Evolutionary conservation across 23 red algal species (phyloP).

Genomic region (Gracilaria gracilis): DNA sequence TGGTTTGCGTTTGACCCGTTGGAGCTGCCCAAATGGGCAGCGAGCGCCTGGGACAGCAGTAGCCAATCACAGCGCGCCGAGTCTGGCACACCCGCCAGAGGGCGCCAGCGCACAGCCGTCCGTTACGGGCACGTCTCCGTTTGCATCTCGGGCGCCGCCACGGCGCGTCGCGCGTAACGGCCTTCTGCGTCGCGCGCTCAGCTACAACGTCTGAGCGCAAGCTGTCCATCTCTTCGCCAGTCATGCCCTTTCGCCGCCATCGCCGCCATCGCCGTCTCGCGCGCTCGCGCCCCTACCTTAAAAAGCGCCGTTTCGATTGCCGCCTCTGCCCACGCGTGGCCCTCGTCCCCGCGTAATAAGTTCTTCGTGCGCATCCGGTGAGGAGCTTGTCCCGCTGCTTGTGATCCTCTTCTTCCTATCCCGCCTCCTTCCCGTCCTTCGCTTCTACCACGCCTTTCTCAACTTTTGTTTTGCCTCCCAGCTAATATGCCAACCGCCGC

Average conservation of each 20-base stretch:
- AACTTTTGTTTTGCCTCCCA: neutral
- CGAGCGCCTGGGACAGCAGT: neutral
- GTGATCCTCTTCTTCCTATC: conserved; percentile 8
- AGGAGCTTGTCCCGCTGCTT: conserved; percentile 44
- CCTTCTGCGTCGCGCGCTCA: neutral
- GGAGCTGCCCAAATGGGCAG: too few relatives aligned
- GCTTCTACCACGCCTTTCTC: neutral
- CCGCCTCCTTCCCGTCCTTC: neutral
- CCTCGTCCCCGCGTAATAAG: neutral
- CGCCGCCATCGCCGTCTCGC: neutral
- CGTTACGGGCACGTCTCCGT: neutral
- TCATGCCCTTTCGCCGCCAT: conserved; percentile 15
- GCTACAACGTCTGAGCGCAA: neutral
- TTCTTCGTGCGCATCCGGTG: conserved; percentile 30
- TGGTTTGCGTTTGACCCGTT: too few relatives aligned
- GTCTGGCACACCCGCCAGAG: neutral
- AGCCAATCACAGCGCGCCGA: neutral
- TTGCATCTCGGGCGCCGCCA: neutral
- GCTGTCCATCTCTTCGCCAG: neutral
- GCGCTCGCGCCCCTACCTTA: conserved; percentile 2
- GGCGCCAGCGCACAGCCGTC: neutral
- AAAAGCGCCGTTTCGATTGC: conserved; percentile 9
- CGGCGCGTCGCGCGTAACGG: conserved; percentile 2
- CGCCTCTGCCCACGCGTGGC: neutral
- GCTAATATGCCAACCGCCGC: conserved; percentile 27